Evolutionary conservation across 2,329 filamentous ascomycete species (phyloP), one percentile per base, ranked within the genome.

Genomic region (Ceratocystis huliohia): DNA sequence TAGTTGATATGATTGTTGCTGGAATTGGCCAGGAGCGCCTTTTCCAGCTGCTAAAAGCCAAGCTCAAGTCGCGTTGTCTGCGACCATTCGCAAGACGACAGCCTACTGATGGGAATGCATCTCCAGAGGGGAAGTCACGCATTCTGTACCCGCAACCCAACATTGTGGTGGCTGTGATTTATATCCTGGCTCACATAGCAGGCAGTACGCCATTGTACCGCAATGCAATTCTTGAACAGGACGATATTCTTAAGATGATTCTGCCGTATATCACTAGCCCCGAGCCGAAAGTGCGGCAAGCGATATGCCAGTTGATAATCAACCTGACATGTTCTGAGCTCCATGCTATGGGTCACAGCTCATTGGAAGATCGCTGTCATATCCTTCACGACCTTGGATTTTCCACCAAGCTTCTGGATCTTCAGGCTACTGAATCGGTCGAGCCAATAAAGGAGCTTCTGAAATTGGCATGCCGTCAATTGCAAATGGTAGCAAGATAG

Each of bases 321-420:
- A 96, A 96, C 73, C 81, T 99, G 56, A 88, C 89, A 0, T 95
- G 88, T 80, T 81, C 87, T 69, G 92, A 96, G 69, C 87, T 93
- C 71, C 80, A 82, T 5, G 45, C 33, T 41, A 44, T 25, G 30
- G 80, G 76, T 37, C 91, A 96, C 70, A 78, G 80, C 22, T 77
- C 80, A 25, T 83, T 82, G 8, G 79, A 82, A 37, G 81, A 86
- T 71, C 82, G 94, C 64, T 87, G 86, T 0, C 74, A 77, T 13
- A 86, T 88, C 73, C 79, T 99, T 57, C 83, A 84, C 73, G 82
- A 83, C 65, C 75, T 94, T 30, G 91, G 91, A 0, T 88, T 92
- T 69, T 78, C 87, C 65, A 79, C 82, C 41, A 87, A 84, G 70
- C 79, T 93, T 69, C 80, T 84, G 73, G 78, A 76, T 69, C 75